These are phyloP conservation scores for Leccinellum albellum DNA, from an alignment of 768 basidiomycete species.

Conservation along the genomic window DNA sequence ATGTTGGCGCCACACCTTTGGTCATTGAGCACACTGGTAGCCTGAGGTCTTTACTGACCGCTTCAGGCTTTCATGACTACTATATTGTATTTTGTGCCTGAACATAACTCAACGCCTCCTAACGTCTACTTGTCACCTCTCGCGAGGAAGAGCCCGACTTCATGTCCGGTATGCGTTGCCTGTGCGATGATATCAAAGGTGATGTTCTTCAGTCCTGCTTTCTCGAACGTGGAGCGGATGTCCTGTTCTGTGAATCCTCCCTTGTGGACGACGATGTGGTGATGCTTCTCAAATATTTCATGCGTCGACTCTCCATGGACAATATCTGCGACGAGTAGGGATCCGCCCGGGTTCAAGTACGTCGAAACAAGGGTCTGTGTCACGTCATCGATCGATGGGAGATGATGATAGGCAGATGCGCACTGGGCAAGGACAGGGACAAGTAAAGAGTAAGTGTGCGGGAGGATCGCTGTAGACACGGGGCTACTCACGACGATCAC, in stretches of 20 bases:
- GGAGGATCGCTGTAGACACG: not conserved
- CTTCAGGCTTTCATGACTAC: not conserved
- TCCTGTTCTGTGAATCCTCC: constrained; percentile 50
- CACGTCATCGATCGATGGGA: constrained; percentile 44
- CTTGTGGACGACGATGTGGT: constrained; percentile 51
- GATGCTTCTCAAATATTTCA: constrained; percentile 28
- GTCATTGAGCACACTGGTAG: too few relatives aligned
- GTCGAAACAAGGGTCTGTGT: constrained; percentile 47
- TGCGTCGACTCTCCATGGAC: constrained; percentile 28
- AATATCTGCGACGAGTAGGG: constrained; percentile 57
- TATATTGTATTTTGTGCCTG: not conserved
- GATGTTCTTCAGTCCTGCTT: constrained; percentile 48
- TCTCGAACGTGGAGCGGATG: constrained; percentile 48
- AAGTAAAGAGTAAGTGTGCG: not conserved
- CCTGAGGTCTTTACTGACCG: too few relatives aligned
- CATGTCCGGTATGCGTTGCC: constrained; percentile 31
- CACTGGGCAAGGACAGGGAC: constrained; percentile 42
- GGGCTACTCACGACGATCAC: constrained; percentile 59
- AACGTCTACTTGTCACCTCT: constrained; percentile 40
- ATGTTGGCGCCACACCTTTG: too few relatives aligned
- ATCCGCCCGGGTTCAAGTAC: constrained; percentile 61
- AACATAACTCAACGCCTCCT: not conserved
- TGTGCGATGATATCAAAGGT: constrained; percentile 34
- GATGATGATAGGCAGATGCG: constrained; percentile 60
- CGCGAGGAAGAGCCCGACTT: constrained; percentile 53